Evolutionary conservation across 176 grass and related monocot genomes (phyloP), one percentile per base, ranked within the genome.

Genomic region (Bothriochloa decipiens): DNA sequence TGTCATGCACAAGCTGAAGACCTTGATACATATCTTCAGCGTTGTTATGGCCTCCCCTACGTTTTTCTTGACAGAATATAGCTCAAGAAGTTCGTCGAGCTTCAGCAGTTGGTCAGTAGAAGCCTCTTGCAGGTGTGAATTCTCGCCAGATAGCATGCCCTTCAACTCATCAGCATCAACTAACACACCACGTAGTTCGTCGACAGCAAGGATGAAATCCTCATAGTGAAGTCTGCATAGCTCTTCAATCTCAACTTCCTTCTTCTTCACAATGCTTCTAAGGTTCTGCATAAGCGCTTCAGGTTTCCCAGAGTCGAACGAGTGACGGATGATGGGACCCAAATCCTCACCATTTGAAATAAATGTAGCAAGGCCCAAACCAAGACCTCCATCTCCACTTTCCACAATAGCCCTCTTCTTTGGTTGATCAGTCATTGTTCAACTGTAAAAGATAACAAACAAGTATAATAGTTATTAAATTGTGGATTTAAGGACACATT

Each of bases 211-310:
- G 74, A 98, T 98, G 89, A 98, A 98, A 11, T 95, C 93, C 90
- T 94, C 96, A 0, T 98, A 95, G 20, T 98, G 93, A 79, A 95
- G 91, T 25, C 78, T 89, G 57, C 96, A 98, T 7, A 94, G 77
- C 81, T 95, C 93, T 53, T 98, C 96, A 5, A 98, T 98, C 91
- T 98, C 96, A 22, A 89, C 86, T 68, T 98, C 93, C 37, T 98
- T 98, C 64, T 95, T 98, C 77, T 95, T 95, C 2, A 90, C 93
- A 42, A 94, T 92, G 66, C 79, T 90, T 86, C 83, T 86, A 20
- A 98, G 89, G 75, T 85, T 87, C 15, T 93, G 91, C 88, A 90
- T 53, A 65, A 98, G 89, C 33, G 85, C 87, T 43, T 98, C 96
- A 5, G 96, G 96, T 75, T 95, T 98, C 17, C 96, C 91, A 11